Evolutionary conservation across 2,329 filamentous ascomycete genomes (phyloP).

Genomic region (Diaporthe destruens): DNA sequence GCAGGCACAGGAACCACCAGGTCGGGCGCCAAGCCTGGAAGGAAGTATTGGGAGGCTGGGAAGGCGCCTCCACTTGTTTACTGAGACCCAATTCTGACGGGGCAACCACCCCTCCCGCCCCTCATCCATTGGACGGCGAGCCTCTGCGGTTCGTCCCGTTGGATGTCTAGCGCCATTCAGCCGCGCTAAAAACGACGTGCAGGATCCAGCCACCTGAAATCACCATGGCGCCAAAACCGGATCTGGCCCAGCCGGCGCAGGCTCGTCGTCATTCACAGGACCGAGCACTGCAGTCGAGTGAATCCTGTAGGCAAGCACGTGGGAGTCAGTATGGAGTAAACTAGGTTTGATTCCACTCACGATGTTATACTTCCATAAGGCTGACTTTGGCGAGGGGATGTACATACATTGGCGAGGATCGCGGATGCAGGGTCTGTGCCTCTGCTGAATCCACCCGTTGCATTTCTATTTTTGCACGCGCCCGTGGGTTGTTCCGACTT

Average conservation of each 20-base stretch:
- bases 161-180: slow-evolving; percentile 18
- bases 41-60: slow-evolving; percentile 34
- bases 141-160: slow-evolving; percentile 27
- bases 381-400: too few relatives aligned
- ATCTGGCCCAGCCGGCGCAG: neutral
- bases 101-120: slow-evolving; percentile 28
- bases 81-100: slow-evolving; percentile 19
- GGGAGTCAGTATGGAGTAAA: too few relatives aligned
- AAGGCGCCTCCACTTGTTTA: slow-evolving; percentile 25
- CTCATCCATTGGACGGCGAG: neutral
- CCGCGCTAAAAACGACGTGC: slow-evolving; percentile 29
- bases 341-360: neutral
- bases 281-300: neutral
- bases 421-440: slow-evolving; percentile 7
- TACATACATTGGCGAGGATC: slow-evolving; percentile 1
- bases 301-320: neutral
- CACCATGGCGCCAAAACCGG: slow-evolving; percentile 19
- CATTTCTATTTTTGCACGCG: neutral
- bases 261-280: slow-evolving; percentile 22
- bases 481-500: neutral
- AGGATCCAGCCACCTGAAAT: slow-evolving; percentile 32
- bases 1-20: neutral
- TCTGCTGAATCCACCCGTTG: neutral
- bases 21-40: slow-evolving; percentile 27
- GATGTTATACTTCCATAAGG: neutral